Conservation (phyloP, 1,284 basidiomycete species). For the Leccinum angustisporum region DNA sequence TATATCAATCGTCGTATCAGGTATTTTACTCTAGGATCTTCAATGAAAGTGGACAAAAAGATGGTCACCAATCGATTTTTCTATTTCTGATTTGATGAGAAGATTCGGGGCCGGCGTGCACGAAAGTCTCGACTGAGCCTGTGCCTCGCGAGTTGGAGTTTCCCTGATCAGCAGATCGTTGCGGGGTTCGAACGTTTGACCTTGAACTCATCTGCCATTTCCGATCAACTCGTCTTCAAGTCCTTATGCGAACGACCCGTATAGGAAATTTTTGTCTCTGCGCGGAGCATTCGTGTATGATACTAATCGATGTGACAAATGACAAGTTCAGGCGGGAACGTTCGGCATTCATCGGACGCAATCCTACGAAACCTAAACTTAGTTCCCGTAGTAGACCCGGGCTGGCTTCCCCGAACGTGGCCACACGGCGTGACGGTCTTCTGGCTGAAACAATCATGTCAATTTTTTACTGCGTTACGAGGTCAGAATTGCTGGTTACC, state of each 20-base stretch:
- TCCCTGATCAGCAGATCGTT: not conserved
- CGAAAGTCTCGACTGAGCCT: not conserved
- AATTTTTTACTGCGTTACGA: not conserved
- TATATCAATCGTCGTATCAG: slow-evolving; percentile 19
- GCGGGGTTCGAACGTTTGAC: not conserved
- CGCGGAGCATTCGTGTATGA: not conserved
- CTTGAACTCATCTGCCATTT: not conserved
- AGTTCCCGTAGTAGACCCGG: not conserved
- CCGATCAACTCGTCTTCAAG: not conserved
- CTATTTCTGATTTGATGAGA: not conserved
- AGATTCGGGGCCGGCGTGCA: not conserved
- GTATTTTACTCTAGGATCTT: slow-evolving; percentile 22
- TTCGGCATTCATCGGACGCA: not conserved
- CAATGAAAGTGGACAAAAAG: slow-evolving; percentile 13
- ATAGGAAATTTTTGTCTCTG: not conserved
- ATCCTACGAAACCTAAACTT: not conserved
- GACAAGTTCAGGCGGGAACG: not conserved
- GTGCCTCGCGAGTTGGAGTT: not conserved
- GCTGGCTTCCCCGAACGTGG: not conserved
- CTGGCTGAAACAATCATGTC: not conserved
- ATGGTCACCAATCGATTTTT: not conserved
- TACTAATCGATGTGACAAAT: not conserved
- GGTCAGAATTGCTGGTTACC: not conserved
- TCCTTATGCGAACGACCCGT: slow-evolving; percentile 1
- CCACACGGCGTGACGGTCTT: not conserved